Evolutionary conservation across 805 yeast species (phyloP).

Genomic region (Tetrapisispora iriomotensis): DNA sequence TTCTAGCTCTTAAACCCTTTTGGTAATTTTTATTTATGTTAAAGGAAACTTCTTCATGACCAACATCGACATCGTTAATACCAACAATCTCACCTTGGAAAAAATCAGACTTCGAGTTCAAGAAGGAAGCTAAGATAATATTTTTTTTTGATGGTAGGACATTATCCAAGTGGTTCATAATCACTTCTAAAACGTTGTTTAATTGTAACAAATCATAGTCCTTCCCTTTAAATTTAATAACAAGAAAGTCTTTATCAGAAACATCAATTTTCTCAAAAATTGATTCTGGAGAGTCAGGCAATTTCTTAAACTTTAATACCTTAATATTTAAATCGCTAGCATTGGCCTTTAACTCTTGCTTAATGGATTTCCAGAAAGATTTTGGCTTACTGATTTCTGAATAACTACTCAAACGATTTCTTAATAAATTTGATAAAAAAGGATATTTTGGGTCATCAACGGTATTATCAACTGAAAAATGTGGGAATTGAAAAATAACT

Average conservation of each 20-base stretch:
- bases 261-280: slow-evolving; percentile 13
- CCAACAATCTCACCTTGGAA: background rate
- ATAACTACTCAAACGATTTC: background rate
- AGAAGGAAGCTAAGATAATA: background rate
- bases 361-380: background rate
- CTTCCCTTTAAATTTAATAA: slow-evolving; percentile 17
- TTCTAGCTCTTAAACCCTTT: too few relatives aligned
- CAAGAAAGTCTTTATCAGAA: slow-evolving; percentile 12
- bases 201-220: slow-evolving; percentile 17
- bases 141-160: slow-evolving; percentile 4
- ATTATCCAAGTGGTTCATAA: slow-evolving; percentile 17
- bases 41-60: slow-evolving; percentile 2
- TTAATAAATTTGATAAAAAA: background rate
- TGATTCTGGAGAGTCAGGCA: slow-evolving; percentile 16
- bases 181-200: slow-evolving; percentile 22
- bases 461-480: slow-evolving; percentile 5
- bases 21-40: too few relatives aligned
- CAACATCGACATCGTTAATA: slow-evolving; percentile 4
- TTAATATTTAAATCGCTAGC: background rate
- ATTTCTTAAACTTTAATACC: background rate
- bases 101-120: background rate
- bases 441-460: slow-evolving; percentile 3
- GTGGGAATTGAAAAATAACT: slow-evolving; percentile 10
- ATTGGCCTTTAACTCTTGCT: background rate
- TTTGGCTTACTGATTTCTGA: background rate